Evolutionary conservation across 2,329 filamentous ascomycete species (phyloP), one percentile per base, ranked within the genome.

Genomic region (Phaeomoniella chlamydospora): DNA sequence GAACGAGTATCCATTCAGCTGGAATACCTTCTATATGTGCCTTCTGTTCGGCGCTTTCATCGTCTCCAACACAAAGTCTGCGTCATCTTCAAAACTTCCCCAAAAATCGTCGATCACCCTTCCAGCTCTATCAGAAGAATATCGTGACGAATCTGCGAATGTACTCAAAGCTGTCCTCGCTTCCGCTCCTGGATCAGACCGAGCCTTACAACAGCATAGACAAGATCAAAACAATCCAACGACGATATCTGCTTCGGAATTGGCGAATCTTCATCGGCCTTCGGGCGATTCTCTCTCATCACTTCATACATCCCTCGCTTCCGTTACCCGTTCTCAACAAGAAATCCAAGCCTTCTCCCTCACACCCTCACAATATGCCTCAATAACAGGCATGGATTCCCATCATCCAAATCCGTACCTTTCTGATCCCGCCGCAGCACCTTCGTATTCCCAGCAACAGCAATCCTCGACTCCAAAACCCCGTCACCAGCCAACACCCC

Each of bases 31-130:
- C 70, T 96, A 56, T 80, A 93, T 94, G 85, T 81, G 94, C 47
- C 81, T 98, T 53, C 80, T 98, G 37, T 87, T 94, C 45, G 90
- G 90, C 53, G 90, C 90, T 36, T 94, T 94, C 54, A 86, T 96
- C 48, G 80, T 90, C 42, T 94, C 88, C 18, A 92, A 87, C 61
- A 76, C 76, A 46, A 73, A 76, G 31, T 68, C 77, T 14, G 64
- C 71, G n/a, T 48, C 59, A 3, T 46, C 58, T 30, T 77, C 92
- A 47, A 81, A 88, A 38, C 80, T 88, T 48, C 75, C 90, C 38
- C 79, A 90, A 47, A 81, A 88, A 38, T 81, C 88, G 44, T 82
- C 81, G 29, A 85, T 83, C 11, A 79, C 81, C 35, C 35, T 63
- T 19, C 60, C 61, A 5, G 51, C 57, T 31, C 47, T 65, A 12